Base-by-base conservation (phyloP, 805 yeast species). In the Metschnikowia henanensis region DNA sequence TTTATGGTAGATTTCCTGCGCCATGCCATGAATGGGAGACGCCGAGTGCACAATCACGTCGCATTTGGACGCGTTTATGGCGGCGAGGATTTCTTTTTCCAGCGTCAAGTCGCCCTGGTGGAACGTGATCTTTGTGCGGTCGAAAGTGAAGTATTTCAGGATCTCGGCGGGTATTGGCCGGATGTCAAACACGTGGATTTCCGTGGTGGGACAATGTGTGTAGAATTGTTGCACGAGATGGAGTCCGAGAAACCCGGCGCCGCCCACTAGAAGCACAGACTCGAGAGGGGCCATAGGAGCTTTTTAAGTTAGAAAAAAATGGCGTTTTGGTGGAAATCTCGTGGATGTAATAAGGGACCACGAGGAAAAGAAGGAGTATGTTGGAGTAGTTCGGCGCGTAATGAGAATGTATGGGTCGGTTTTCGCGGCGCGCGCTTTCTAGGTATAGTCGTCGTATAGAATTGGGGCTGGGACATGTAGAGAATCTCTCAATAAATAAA, bases 1-100 rank as follows among this genome's bases (percentile, higher is more conserved):
- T 55, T 86, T 86, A 53, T 83, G 85, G 66, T 92, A 92, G 35
- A 94, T 77, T 34, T 80, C 83, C 52, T 85, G 85, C n/a, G 81
- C 77, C 53, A 50, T 45, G 4, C 97, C 97, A 61, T 90, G 97
- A 63, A 94, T 77, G 16, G 99, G 99, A 10, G 98, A 92, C 2
- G 98, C 99, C 1, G 96, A 86, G 61, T 95, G 98, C 8, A 94
- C 96, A 19, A 94, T 79, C 1, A 88, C 91, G 32, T 79, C 75
- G 37, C 95, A 89, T 30, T 72, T 62, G 23, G 84, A 73, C 12
- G 58, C 62, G 26, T 65, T 61, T 29, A 92, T 78, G 0, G 95
- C 96, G 6, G 64, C 58, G 3, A 68, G 61, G 5, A 94, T 83
- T 57, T 88, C 95, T 8, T 69, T 76, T 22, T 74, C 77, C 0